These are phyloP conservation scores for Backusella tuberculispora DNA, from an alignment of 192 early-diverging fungal species.

Conservation along the genomic window DNA sequence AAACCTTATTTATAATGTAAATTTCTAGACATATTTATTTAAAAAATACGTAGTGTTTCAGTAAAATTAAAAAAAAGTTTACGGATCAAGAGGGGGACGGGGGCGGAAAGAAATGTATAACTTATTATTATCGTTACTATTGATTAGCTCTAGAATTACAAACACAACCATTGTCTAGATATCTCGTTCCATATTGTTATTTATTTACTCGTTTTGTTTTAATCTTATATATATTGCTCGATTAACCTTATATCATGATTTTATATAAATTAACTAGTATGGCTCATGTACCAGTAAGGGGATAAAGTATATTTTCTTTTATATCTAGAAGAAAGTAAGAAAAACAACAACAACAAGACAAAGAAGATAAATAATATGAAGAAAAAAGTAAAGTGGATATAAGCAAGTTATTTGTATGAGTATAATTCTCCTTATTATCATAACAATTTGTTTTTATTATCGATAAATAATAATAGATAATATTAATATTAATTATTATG, in stretches of 20 bases:
- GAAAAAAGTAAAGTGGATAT: not conserved
- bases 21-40: no score
- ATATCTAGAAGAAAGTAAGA: no score
- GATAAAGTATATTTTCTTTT: no score
- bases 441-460: not conserved
- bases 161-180: not conserved
- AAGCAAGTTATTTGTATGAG: not conserved
- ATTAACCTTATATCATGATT: no score
- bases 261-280: no score
- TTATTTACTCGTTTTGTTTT: not conserved
- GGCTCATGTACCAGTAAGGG: no score
- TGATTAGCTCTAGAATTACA: not conserved
- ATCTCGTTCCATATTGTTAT: not conserved
- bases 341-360: not conserved
- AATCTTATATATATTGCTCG: no score
- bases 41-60: not conserved
- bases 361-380: no score
- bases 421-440: not conserved
- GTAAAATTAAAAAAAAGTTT: constrained; percentile 11
- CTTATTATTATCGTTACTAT: not conserved
- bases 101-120: not conserved
- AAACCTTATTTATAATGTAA: not conserved
- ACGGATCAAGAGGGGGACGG: not conserved
- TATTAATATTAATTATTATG: not conserved
- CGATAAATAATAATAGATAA: not conserved